Conservation (phyloP, 208 protist genomes). For the Acanthamoeba healyi region DNA sequence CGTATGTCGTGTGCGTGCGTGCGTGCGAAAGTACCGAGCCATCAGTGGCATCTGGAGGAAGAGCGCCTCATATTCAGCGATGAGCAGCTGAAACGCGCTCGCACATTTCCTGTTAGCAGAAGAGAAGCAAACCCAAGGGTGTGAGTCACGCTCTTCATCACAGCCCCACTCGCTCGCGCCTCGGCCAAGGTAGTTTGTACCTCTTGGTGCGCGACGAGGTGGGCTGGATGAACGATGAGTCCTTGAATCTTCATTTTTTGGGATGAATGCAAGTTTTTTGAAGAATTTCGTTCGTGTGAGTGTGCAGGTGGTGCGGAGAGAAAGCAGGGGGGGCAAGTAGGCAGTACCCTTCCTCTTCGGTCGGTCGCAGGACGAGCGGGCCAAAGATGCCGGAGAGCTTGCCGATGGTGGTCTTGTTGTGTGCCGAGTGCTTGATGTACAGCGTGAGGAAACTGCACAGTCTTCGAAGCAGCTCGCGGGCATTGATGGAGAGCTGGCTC, state of each 20-base stretch:
- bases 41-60: constrained; percentile 14
- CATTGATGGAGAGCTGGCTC: not conserved
- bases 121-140: no score
- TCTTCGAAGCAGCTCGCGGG: not conserved
- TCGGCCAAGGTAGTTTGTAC: not conserved
- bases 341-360: constrained; percentile 11
- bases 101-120: not conserved
- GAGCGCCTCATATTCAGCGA: not conserved
- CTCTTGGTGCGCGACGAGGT: constrained; percentile 24
- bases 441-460: constrained; percentile 11
- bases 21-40: no score
- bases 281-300: not conserved
- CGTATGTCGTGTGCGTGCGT: not conserved
- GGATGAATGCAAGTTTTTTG: not conserved
- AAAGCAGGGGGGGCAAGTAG: not conserved
- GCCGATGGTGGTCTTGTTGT: constrained; percentile 22
- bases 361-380: not conserved
- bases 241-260: not conserved
- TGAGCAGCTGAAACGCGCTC: not conserved
- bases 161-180: no score
- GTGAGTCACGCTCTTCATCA: not conserved
- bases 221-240: constrained; percentile 13
- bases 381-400: not conserved
- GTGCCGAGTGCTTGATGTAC: constrained; percentile 15
- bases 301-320: not conserved